Evolutionary conservation across 2,329 filamentous ascomycete genomes (phyloP).

Genomic region (Scytalidium sp.): DNA sequence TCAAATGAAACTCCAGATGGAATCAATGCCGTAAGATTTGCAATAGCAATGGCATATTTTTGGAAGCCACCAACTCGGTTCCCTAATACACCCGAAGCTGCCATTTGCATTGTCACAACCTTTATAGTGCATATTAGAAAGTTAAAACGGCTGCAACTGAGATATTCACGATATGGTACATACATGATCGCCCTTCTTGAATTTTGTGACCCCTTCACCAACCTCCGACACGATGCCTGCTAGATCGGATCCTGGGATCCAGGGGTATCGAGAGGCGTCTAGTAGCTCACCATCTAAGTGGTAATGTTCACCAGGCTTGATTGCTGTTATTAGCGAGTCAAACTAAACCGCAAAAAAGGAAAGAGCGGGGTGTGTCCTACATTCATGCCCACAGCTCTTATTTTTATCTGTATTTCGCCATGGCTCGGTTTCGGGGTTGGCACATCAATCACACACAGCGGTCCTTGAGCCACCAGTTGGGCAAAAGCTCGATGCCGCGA

Average conservation of each 20-base stretch:
- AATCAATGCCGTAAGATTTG: neutral
- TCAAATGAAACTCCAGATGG: neutral
- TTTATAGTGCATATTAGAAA: neutral
- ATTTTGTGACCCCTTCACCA: constrained; percentile 36
- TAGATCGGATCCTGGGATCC: constrained; percentile 48
- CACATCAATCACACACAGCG: neutral
- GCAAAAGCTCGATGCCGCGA: neutral
- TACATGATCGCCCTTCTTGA: constrained; percentile 51
- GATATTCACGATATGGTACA: neutral
- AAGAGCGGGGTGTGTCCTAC: neutral
- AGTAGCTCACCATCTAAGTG: neutral
- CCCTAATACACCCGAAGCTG: neutral
- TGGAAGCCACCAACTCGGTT: neutral
- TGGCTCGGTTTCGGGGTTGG: neutral
- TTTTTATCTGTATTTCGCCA: neutral
- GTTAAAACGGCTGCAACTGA: neutral
- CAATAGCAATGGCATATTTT: neutral
- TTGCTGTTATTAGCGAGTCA: neutral
- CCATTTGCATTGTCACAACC: neutral
- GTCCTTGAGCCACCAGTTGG: neutral
- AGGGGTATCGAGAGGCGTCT: constrained; percentile 20
- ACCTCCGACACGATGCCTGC: constrained; percentile 51
- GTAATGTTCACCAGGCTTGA: neutral
- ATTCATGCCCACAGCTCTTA: neutral
- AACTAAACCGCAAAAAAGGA: too few species aligned